Evolutionary conservation across 2,329 filamentous ascomycete species (phyloP), one percentile per base, ranked within the genome.

Genomic region (Microcera coccophila): DNA sequence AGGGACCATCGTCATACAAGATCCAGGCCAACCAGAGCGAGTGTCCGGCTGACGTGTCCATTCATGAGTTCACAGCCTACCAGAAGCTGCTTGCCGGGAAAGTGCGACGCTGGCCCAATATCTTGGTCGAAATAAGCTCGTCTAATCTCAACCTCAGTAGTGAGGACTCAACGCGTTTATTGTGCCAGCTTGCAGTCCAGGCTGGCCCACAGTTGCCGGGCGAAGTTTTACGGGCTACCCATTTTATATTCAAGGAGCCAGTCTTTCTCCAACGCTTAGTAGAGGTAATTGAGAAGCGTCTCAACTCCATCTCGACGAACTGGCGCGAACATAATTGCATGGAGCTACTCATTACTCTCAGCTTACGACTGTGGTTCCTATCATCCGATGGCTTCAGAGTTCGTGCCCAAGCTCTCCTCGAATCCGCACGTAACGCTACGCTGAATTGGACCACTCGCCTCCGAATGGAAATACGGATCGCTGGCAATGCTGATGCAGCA

Each of bases 321-420:
- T 84, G 79, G 75, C 69, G 80, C 0, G 82, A 86, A 47, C 65
- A 63, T 0, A 60, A 76, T 39, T 69, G 71, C 14, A 84, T 86
- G 79, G 73, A 79, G 4, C 67, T 74, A 0, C 41, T 84, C 2
- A 68, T 84, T 4, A 75, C 69, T 0, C 50, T 85, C 0, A 53
- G 66, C 0, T 54, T 79, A 1, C 70, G 76, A 2, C 51, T 60
- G 1, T 69, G 53, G 39, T 22, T 52, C 44, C 14, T 47, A 4
- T 26, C 36, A 3, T 29, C 28, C 2, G 26, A 5, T 1, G 34
- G 42, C 1, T 52, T 54, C 5, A 42, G 53, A 8, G 14, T 28
- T 9, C 46, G 34, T 1, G 62, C 64, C 1, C 15, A 56, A 0
- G 16, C 36, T 0, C 42, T 79, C 1, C 54, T 86, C 0, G 35